Evolutionary conservation across 441 rosid genomes (phyloP).

Genomic region (Kokia cookei): DNA sequence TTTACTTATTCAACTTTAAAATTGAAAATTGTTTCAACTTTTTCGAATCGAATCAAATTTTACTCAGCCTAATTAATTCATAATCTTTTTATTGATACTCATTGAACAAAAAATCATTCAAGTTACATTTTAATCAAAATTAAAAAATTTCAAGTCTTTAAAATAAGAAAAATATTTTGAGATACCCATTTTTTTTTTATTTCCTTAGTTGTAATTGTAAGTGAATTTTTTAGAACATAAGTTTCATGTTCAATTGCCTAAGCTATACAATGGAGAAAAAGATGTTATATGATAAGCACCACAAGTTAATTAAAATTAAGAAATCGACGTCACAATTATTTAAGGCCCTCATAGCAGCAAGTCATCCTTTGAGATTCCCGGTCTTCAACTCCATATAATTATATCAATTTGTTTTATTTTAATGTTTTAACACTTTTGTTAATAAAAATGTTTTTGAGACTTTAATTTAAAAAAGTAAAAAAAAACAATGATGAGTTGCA

Average conservation of each 20-base stretch:
- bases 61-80: too few relatives aligned
- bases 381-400: not conserved
- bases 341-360: not conserved
- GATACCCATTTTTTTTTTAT: not conserved
- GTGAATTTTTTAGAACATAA: not conserved
- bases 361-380: not conserved
- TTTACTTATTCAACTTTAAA: too few relatives aligned
- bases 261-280: too few relatives aligned
- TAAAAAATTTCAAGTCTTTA: not conserved
- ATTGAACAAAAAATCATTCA: not conserved
- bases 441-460: not conserved
- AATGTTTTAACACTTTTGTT: not conserved
- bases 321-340: not conserved
- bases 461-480: not conserved
- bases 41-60: too few relatives aligned
- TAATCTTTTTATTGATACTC: too few relatives aligned
- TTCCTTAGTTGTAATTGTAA: not conserved
- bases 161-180: too few relatives aligned
- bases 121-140: not conserved
- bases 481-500: not conserved
- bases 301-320: not conserved
- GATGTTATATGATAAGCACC: too few relatives aligned
- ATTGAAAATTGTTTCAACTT: too few relatives aligned
- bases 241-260: not conserved
- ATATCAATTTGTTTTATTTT: not conserved